phyloP scores from a whole-genome alignment of 2,329 filamentous ascomycete species.

The Coniochaeta pulveracea region DNA sequence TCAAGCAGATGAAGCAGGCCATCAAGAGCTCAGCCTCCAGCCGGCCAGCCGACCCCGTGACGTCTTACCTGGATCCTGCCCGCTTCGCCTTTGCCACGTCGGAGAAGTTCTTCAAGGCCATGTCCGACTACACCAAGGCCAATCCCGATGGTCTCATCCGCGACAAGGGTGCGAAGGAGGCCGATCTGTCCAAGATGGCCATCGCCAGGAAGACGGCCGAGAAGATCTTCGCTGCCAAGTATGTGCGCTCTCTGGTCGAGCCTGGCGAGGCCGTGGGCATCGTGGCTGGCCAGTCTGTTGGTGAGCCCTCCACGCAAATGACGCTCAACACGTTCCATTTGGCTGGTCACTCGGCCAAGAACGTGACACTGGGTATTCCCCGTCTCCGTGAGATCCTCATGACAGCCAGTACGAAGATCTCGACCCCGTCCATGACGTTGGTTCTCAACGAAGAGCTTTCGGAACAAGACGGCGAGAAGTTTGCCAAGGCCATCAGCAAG shows the following conservation, averaged over 20 bases:
- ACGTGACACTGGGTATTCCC: constrained; percentile 97
- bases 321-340: constrained; percentile 99
- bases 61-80: constrained; percentile 62
- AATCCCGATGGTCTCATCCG: constrained; percentile 56
- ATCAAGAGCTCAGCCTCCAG: constrained; percentile 53
- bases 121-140: constrained; percentile 66
- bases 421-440: constrained; percentile 84
- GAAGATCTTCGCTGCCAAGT: constrained; percentile 80
- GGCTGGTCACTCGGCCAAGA: constrained; percentile 95
- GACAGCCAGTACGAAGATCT: constrained; percentile 84
- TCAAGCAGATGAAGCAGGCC: constrained; percentile 72
- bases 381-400: constrained; percentile 95
- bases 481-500: constrained; percentile 85
- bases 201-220: constrained; percentile 65
- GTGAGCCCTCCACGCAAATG: constrained; percentile 98
- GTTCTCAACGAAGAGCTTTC: constrained; percentile 63
- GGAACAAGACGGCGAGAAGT: constrained; percentile 57
- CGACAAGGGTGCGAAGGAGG: constrained; percentile 30
- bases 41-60: constrained; percentile 63
- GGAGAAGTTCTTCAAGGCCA: constrained; percentile 66
- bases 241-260: constrained; percentile 82
- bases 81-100: constrained; percentile 78
- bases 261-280: constrained; percentile 95
- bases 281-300: constrained; percentile 90
- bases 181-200: constrained; percentile 20